phyloP scores from a whole-genome alignment of 768 basidiomycete species.

The Mycena pura region DNA sequence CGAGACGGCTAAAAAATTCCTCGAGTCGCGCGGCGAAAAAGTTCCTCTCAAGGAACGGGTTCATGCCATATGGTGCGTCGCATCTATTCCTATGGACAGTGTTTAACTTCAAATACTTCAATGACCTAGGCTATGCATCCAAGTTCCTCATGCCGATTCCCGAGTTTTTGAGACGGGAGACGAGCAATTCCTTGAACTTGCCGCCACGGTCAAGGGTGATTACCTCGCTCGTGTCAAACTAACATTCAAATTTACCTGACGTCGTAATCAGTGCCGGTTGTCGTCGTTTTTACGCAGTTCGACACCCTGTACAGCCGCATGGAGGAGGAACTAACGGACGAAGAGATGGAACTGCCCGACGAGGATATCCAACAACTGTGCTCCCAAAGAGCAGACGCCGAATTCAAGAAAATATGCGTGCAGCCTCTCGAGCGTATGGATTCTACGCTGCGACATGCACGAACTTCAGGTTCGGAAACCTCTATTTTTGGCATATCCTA shows the following conservation, averaged over 20 bases:
- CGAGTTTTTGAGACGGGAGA: not conserved
- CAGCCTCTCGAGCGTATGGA: not conserved
- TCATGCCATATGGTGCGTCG: constrained; percentile 23
- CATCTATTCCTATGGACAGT: not conserved
- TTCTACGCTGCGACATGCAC: not conserved
- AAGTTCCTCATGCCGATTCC: not conserved
- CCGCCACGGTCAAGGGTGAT: not conserved
- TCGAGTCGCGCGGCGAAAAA: constrained; percentile 1
- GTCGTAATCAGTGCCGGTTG: not conserved
- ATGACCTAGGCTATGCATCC: not conserved
- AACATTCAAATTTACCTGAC: not conserved
- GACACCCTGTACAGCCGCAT: not conserved
- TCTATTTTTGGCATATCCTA: no score
- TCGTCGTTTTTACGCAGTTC: not conserved
- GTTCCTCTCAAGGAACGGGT: constrained; percentile 18
- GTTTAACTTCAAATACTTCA: not conserved
- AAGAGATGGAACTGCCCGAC: not conserved
- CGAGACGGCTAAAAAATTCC: constrained; percentile 12
- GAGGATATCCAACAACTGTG: not conserved
- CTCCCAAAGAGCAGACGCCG: not conserved
- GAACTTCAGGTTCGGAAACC: not conserved
- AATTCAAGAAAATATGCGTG: not conserved
- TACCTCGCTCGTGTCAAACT: not conserved
- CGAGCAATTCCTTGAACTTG: not conserved
- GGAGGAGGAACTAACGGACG: not conserved